Conservation (phyloP, 108 stramenopile genomes). For the Cyclostephanos tholiformis region DNA sequence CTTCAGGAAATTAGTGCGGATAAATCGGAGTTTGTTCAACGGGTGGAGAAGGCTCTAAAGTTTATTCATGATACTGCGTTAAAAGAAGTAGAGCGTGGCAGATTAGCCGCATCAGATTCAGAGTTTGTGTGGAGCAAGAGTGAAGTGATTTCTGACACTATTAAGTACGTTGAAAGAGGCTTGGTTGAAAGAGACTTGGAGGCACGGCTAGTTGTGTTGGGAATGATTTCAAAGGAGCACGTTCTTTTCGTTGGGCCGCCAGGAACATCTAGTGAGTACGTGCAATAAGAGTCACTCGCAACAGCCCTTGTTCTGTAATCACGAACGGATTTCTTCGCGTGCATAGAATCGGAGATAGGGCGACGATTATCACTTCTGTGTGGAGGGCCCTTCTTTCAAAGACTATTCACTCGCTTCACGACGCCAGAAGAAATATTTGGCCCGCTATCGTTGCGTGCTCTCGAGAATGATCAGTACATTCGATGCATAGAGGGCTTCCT, state of each 20-base stretch:
- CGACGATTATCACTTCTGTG: constrained; percentile 60
- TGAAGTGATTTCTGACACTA: constrained; percentile 42
- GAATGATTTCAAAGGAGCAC: constrained; percentile 69
- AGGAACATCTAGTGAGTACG: constrained; percentile 14
- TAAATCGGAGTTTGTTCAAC: constrained; percentile 17
- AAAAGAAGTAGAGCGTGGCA: constrained; percentile 1
- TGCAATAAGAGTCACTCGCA: neutral
- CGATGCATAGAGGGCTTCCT: constrained; percentile 70
- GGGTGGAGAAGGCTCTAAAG: constrained; percentile 37
- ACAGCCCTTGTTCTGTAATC: neutral
- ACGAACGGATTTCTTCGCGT: neutral
- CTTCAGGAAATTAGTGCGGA: neutral
- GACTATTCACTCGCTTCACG: constrained; percentile 75
- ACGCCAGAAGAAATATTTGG: constrained; percentile 77
- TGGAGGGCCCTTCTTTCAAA: constrained; percentile 73
- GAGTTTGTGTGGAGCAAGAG: constrained; percentile 34
- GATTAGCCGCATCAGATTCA: constrained; percentile 18
- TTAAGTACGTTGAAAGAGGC: constrained; percentile 54
- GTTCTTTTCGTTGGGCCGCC: constrained; percentile 63
- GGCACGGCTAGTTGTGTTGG: constrained; percentile 64
- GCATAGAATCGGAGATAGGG: constrained; percentile 55
- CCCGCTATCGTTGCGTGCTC: constrained; percentile 60
- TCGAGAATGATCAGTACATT: constrained; percentile 75
- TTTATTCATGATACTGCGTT: constrained; percentile 17
- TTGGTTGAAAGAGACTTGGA: constrained; percentile 75